Evolutionary conservation across 805 yeast genomes (phyloP).

Genomic region (Teunomyces pallodes): DNA sequence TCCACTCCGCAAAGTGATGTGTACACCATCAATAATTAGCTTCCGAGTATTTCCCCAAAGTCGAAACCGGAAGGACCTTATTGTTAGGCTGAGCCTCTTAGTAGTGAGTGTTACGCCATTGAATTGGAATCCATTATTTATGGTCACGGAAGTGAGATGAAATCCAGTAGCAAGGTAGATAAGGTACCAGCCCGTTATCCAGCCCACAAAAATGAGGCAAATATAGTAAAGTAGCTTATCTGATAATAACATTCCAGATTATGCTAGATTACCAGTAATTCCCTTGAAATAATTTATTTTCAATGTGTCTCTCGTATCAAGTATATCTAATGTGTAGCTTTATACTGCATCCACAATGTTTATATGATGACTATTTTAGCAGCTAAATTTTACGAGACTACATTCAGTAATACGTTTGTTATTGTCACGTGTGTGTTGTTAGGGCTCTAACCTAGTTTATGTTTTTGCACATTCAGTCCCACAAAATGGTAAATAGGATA

Average conservation of each 20-base stretch:
- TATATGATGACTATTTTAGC: neutral
- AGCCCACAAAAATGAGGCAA: constrained; percentile 8
- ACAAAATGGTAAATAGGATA: neutral
- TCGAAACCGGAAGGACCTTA: constrained; percentile 27
- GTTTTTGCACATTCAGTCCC: neutral
- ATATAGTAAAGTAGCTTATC: neutral
- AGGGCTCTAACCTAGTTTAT: constrained; percentile 8
- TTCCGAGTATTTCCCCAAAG: constrained; percentile 39
- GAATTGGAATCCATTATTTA: constrained; percentile 40
- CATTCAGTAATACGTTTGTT: neutral
- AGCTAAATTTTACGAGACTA: constrained; percentile 1
- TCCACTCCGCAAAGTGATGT: constrained; percentile 5
- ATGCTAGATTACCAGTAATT: neutral
- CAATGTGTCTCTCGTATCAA: neutral
- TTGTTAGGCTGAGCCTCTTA: constrained; percentile 10
- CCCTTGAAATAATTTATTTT: neutral
- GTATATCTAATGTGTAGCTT: neutral
- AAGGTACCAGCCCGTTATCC: constrained; percentile 32
- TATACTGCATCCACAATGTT: neutral
- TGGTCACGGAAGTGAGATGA: constrained; percentile 28
- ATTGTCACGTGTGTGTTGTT: constrained; percentile 4
- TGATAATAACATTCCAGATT: neutral
- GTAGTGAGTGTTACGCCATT: constrained; percentile 24
- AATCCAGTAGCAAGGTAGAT: constrained; percentile 31
- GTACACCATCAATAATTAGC: constrained; percentile 29